Evolutionary conservation across 2,329 filamentous ascomycete genomes (phyloP).

Genomic region (Arthrobotrys megalospora): DNA sequence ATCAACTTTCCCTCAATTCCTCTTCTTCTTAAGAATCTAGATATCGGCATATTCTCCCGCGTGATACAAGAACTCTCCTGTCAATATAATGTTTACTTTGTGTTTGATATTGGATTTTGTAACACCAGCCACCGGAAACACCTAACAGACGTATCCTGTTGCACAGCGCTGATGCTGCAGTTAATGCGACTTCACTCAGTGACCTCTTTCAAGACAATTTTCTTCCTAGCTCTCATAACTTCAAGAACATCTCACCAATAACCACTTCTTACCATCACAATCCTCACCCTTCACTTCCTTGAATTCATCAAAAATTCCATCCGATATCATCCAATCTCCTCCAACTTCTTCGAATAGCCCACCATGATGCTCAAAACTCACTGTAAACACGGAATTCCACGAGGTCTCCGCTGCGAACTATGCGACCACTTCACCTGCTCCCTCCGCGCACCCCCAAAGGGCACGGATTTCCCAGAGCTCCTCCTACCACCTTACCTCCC

Average conservation of each 20-base stretch:
- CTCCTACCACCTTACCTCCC: conserved; percentile 52
- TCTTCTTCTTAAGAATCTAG: not conserved
- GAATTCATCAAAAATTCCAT: not conserved
- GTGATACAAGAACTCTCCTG: not conserved
- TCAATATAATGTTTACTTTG: not conserved
- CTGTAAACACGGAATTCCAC: conserved; percentile 33
- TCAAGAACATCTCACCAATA: too few species aligned
- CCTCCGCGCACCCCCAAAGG: conserved; percentile 31
- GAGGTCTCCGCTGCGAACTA: conserved; percentile 33
- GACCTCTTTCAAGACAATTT: not conserved
- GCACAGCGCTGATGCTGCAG: too few species aligned
- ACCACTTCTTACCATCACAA: not conserved
- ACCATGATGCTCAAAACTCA: conserved; percentile 3
- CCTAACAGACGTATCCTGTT: not conserved
- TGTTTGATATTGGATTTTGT: conserved; percentile 3
- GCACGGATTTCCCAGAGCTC: conserved; percentile 50
- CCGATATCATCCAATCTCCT: not conserved
- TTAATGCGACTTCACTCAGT: too few species aligned
- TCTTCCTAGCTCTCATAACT: not conserved
- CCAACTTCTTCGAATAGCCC: not conserved
- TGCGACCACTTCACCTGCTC: conserved; percentile 54
- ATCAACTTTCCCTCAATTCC: too few species aligned
- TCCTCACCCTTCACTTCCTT: too few species aligned
- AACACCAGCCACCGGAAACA: not conserved
- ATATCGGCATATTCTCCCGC: not conserved